Conservation (phyloP, 352 stramenopile genomes). For the Pythium dissotocum region DNA sequence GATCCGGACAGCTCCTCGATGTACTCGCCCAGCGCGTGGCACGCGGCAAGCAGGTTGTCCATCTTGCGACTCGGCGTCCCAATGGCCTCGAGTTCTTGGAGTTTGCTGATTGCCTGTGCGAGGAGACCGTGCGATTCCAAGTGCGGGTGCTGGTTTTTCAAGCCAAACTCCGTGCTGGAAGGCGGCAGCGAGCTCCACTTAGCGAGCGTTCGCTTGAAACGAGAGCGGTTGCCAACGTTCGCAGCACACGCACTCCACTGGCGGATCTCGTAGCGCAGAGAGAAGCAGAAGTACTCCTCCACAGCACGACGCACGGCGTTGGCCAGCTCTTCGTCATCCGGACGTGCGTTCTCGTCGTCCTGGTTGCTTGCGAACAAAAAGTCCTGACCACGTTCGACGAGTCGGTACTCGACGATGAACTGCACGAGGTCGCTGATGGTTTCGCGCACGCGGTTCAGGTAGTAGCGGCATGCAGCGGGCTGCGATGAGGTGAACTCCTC, state of each 20-base stretch:
- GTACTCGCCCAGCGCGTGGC: conserved; percentile 34
- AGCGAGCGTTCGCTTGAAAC: conserved; percentile 15
- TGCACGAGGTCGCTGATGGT: conserved; percentile 35
- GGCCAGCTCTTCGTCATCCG: conserved; percentile 9
- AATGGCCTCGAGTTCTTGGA: conserved; percentile 27
- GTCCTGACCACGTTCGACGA: conserved; percentile 16
- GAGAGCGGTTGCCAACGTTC: background rate
- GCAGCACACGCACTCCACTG: conserved; percentile 21
- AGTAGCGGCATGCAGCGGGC: conserved; percentile 24
- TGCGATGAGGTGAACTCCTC: conserved; percentile 12
- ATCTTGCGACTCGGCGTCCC: conserved; percentile 35
- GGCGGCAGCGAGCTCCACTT: conserved; percentile 26
- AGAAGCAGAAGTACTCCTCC: conserved; percentile 33
- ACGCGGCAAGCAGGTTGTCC: conserved; percentile 28
- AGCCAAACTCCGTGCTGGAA: conserved; percentile 19
- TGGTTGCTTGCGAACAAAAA: conserved; percentile 9
- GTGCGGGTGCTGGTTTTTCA: background rate
- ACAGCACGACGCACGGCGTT: conserved; percentile 29
- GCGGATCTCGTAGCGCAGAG: conserved; percentile 24
- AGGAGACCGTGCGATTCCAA: conserved; percentile 13
- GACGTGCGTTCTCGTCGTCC: background rate
- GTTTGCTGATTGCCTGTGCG: conserved; percentile 18
- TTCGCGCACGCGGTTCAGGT: conserved; percentile 37
- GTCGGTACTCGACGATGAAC: conserved; percentile 40
- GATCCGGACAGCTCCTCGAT: conserved; percentile 11